Evolutionary conservation across 768 basidiomycete genomes (phyloP).

Genomic region (Chalciporus pseudorubinellus): DNA sequence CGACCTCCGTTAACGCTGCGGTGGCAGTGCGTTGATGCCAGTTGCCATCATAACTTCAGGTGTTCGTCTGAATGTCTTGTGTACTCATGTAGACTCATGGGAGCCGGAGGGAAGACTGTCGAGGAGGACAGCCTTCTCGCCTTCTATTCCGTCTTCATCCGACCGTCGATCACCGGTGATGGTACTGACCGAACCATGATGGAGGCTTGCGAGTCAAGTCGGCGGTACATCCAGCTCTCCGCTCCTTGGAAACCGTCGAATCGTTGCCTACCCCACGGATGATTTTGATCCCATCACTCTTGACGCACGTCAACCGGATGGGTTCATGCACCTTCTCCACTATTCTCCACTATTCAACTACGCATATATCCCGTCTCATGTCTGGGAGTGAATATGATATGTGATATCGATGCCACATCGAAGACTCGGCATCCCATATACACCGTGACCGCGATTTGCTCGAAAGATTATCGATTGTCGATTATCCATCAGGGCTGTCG

Average conservation of each 20-base stretch:
- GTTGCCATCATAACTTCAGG: neutral
- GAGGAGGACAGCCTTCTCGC: neutral
- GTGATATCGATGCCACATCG: neutral
- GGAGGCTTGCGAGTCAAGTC: conserved; percentile 33
- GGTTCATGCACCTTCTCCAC: conserved; percentile 17
- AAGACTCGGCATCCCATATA: neutral
- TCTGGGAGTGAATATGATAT: neutral
- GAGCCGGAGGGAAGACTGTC: neutral
- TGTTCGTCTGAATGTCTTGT: neutral
- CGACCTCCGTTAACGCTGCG: conserved; percentile 34
- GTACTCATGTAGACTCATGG: neutral
- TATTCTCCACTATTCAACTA: neutral
- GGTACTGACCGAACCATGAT: conserved; percentile 22
- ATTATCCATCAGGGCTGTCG: too few relatives aligned
- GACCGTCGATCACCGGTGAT: neutral
- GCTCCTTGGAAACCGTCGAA: conserved; percentile 26
- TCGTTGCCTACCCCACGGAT: conserved; percentile 36
- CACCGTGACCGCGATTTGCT: too few relatives aligned
- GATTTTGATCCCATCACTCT: conserved; percentile 23
- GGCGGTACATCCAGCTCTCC: conserved; percentile 38
- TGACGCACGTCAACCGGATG: conserved; percentile 24
- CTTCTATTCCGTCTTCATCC: neutral
- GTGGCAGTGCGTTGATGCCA: too few relatives aligned
- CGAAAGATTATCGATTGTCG: too few relatives aligned
- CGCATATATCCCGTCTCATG: neutral